phyloP scores from a whole-genome alignment of 495 filamentous ascomycete genomes.

The Tuber umbilicatum region DNA sequence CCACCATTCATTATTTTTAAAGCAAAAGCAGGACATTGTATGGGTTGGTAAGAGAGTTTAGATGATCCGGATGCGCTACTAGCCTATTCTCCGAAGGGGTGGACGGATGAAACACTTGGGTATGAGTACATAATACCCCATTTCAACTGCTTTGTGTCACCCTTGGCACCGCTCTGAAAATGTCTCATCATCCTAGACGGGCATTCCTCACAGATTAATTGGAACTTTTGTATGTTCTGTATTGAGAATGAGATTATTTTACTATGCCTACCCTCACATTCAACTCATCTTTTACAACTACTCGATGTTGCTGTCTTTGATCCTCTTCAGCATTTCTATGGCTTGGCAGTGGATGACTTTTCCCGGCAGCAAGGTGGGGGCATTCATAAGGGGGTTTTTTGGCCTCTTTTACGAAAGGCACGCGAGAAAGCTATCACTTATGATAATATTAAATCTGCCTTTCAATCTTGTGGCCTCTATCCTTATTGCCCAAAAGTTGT shows the following conservation, averaged over 20 bases:
- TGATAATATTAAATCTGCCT: background rate
- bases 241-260: background rate
- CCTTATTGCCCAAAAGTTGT: background rate
- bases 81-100: conserved; percentile 3
- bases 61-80: conserved; percentile 4
- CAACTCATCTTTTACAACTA: conserved; percentile 6
- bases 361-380: background rate
- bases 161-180: background rate
- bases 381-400: conserved; percentile 12
- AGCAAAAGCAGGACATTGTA: conserved; percentile 7
- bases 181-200: conserved; percentile 17
- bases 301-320: conserved; percentile 6
- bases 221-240: conserved; percentile 12
- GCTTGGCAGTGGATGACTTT: conserved; percentile 4
- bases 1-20: conserved; percentile 12
- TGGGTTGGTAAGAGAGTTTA: conserved; percentile 4
- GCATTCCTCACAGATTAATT: conserved; percentile 12
- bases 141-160: no score
- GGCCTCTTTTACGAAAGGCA: background rate
- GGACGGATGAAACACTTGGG: conserved; percentile 8
- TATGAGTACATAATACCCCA: no score
- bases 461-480: background rate
- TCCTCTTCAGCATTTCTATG: conserved; percentile 6
- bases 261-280: background rate
- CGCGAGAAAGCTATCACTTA: background rate